Base-by-base conservation (phyloP, 2,329 filamentous ascomycete genomes). In the Colletotrichum sp. region DNA sequence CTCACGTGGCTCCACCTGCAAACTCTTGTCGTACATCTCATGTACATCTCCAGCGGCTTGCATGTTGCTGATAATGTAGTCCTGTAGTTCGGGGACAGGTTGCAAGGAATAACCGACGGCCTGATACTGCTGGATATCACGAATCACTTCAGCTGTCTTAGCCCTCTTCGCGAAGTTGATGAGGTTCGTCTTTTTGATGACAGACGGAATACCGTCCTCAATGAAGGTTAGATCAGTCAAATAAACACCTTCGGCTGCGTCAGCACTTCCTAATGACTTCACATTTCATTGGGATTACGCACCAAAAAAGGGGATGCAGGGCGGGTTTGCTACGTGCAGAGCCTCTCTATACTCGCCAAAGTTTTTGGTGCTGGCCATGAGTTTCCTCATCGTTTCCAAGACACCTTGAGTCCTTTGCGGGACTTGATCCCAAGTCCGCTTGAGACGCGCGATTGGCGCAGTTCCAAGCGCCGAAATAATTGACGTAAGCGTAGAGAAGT, bases 81-180 rank as follows among this genome's bases (percentile, higher is more conserved):
- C 96, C 84, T 99, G 96, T 79, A 99, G 89, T 86, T 99, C 97
- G 3, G 93, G 91, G 18, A 99, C 96, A 1, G 96, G 91, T 82
- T 98, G 95, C 68, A 99, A 88, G 9, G 94, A 93, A 83, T 99
- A 99, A n/a, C 96, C 96, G 77, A 98, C 95, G 81, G 98, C 98
- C 84, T 99, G 97, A 83, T 98, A 99, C 83, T 99, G 96, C 84
- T 99, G 97, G 79, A 99, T 99, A 84, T 99, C 96, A 77, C 96
- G 95, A 81, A 99, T 99, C 57, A 99, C 97, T 84, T 99, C 97
- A 24, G 97, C 97, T 16, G 97, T 99, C 90, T 99, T 99, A 71
- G 96, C 95, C 68, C 97, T 94, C 89, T 99, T 99, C 81, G 96
- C 96, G 85, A 99, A 99, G 87, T 99, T 99, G 88, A 99, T 98